These are phyloP conservation scores for Aurifilum marmelostoma DNA, from an alignment of 2,329 filamentous ascomycete genomes.

Conservation along the genomic window DNA sequence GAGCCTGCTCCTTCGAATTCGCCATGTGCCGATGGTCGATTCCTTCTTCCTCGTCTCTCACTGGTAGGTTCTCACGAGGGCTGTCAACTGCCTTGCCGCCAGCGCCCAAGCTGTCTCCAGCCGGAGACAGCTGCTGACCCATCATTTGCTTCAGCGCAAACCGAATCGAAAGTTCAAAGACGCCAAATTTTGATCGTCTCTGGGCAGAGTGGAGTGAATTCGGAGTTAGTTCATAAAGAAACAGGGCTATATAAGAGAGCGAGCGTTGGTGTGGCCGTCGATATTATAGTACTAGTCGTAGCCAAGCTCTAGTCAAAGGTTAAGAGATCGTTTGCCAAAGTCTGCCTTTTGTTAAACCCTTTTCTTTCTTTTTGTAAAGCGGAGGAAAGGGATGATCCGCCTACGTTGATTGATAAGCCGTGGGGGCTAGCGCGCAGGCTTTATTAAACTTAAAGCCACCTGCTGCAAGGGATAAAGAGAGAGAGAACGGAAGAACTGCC, in stretches of 20 bases:
- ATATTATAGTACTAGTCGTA: neutral
- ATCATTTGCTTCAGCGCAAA: neutral
- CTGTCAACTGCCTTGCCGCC: neutral
- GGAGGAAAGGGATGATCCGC: neutral
- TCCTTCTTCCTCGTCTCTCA: neutral
- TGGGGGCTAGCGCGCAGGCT: no score
- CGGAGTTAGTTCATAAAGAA: neutral
- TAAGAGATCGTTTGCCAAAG: neutral
- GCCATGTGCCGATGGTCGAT: neutral
- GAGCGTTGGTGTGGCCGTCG: neutral
- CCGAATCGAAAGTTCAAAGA: neutral
- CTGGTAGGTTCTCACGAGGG: neutral
- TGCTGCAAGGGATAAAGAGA: no score
- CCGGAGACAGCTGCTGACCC: neutral
- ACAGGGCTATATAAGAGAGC: neutral
- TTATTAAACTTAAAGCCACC: no score
- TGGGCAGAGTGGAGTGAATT: neutral
- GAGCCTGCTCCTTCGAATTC: neutral
- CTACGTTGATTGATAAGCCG: no score
- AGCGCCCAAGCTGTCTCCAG: neutral
- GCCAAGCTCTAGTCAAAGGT: neutral
- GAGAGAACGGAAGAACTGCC: no score
- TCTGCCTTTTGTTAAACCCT: neutral
- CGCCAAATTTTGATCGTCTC: neutral
- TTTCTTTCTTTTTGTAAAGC: neutral